A percentile compares a stretch with the other conserved stretches of the same genome.
Conservation (phyloP, 1,284 basidiomycete genomes). For the Xanthoconium separans region DNA sequence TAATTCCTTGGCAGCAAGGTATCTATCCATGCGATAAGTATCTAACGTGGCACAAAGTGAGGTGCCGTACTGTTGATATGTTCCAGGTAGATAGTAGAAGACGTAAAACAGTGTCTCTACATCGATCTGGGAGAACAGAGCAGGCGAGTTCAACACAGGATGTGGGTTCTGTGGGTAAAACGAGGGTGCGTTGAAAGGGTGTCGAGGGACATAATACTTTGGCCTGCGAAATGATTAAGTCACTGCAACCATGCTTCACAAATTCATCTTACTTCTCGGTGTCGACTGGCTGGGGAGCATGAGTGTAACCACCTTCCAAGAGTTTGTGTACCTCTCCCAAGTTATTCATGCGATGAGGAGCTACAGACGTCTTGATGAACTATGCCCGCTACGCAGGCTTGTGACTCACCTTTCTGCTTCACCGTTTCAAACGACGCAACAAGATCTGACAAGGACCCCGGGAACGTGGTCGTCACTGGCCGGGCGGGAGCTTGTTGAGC, state of each 20-base stretch:
- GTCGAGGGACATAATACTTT: conserved; percentile 94
- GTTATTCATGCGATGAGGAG: conserved; percentile 81
- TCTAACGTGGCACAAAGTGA: conserved; percentile 2
- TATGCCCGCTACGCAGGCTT: background rate
- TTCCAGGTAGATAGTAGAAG: conserved; percentile 97
- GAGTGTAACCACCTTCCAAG: conserved; percentile 86
- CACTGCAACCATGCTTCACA: conserved; percentile 1
- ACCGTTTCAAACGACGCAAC: conserved; percentile 95
- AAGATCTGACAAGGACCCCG: conserved; percentile 85
- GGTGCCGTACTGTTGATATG: conserved; percentile 86
- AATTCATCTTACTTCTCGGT: conserved; percentile 78
- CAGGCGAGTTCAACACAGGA: conserved; percentile 80
- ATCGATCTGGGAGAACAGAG: conserved; percentile 90
- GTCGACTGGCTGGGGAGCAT: conserved; percentile 90
- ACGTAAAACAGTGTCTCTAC: conserved; percentile 99
- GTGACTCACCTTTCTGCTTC: conserved; percentile 84
- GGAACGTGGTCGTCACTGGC: conserved; percentile 54
- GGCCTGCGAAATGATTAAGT: conserved; percentile 53
- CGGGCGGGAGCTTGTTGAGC: conserved; percentile 39
- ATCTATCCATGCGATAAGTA: conserved; percentile 48
- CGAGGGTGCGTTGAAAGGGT: conserved; percentile 87
- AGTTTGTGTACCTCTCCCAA: conserved; percentile 89
- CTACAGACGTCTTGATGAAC: conserved; percentile 38
- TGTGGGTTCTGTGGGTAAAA: conserved; percentile 95
- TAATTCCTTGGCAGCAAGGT: conserved; percentile 94